These are phyloP conservation scores for Ogataea trehaloabstinens DNA, from an alignment of 805 yeast species.

Conservation along the genomic window DNA sequence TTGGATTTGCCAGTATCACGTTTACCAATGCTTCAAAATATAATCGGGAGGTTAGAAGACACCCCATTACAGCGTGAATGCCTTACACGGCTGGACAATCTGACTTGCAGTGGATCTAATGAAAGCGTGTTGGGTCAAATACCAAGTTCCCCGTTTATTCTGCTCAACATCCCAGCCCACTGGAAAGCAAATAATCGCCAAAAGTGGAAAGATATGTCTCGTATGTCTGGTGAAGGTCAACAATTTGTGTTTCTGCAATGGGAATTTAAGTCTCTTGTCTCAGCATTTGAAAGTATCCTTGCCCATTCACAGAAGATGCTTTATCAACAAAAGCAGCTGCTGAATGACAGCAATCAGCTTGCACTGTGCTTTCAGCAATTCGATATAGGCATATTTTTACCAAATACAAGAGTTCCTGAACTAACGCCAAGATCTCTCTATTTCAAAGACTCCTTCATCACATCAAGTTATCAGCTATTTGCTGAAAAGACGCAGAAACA, in stretches of 20 bases:
- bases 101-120: conserved; percentile 1
- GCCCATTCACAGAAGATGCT: conserved; percentile 11
- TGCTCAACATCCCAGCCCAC: conserved; percentile 17
- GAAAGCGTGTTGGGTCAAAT: neutral
- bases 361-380: conserved; percentile 13
- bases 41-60: conserved; percentile 6
- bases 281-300: conserved; percentile 7
- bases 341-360: conserved; percentile 9
- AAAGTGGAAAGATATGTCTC: conserved; percentile 21
- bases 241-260: conserved; percentile 16
- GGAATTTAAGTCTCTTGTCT: conserved; percentile 12
- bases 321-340: conserved; percentile 11
- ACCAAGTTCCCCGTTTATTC: conserved; percentile 11
- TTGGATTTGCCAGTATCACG: conserved; percentile 9
- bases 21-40: conserved; percentile 1
- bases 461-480: conserved; percentile 24
- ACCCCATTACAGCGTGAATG: conserved; percentile 3
- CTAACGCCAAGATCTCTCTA: conserved; percentile 24
- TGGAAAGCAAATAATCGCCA: conserved; percentile 23
- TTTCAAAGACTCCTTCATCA: conserved; percentile 24
- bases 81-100: conserved; percentile 1
- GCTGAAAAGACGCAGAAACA: conserved; percentile 18
- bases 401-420: neutral
- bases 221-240: conserved; percentile 19
- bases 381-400: neutral